Conservation (phyloP, 495 filamentous ascomycete genomes). For the Xylaria flabelliformis region DNA sequence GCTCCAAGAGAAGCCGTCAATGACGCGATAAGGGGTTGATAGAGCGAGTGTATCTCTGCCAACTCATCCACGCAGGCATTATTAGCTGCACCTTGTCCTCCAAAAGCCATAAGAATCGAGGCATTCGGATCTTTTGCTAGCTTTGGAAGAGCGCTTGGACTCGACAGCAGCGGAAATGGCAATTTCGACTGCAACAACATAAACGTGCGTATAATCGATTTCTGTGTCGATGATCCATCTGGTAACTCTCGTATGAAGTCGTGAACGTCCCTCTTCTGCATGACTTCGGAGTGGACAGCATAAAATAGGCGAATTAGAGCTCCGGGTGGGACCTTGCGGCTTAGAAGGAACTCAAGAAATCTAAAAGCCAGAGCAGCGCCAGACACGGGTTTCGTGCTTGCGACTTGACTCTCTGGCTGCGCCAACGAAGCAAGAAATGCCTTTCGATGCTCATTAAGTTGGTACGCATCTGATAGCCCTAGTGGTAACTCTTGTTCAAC, state of each 20-base stretch:
- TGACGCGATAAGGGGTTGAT: constrained; percentile 75
- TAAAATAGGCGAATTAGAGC: constrained; percentile 18
- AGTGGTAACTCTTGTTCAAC: constrained; percentile 19
- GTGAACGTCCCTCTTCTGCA: constrained; percentile 18
- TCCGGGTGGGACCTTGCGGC: constrained; percentile 10
- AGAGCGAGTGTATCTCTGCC: constrained; percentile 75
- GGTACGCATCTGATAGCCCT: constrained; percentile 16
- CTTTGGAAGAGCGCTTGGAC: constrained; percentile 11
- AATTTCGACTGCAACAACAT: constrained; percentile 19
- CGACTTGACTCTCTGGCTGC: not conserved
- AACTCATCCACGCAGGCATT: constrained; percentile 66
- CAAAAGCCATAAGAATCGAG: constrained; percentile 8
- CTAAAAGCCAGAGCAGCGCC: constrained; percentile 14
- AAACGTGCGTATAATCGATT: constrained; percentile 18
- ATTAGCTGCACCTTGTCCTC: constrained; percentile 15
- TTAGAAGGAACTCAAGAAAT: constrained; percentile 15
- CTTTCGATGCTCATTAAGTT: constrained; percentile 6
- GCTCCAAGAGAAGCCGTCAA: constrained; percentile 70
- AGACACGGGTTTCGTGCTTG: not conserved
- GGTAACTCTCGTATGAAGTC: constrained; percentile 14
- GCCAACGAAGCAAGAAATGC: constrained; percentile 6
- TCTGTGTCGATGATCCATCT: constrained; percentile 12
- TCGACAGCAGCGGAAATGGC: constrained; percentile 9
- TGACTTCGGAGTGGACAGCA: constrained; percentile 11
- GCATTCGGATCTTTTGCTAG: constrained; percentile 14